Conservation (phyloP, 225 moss, liverwort and hornwort genomes). For the Polytrichum formosum region DNA sequence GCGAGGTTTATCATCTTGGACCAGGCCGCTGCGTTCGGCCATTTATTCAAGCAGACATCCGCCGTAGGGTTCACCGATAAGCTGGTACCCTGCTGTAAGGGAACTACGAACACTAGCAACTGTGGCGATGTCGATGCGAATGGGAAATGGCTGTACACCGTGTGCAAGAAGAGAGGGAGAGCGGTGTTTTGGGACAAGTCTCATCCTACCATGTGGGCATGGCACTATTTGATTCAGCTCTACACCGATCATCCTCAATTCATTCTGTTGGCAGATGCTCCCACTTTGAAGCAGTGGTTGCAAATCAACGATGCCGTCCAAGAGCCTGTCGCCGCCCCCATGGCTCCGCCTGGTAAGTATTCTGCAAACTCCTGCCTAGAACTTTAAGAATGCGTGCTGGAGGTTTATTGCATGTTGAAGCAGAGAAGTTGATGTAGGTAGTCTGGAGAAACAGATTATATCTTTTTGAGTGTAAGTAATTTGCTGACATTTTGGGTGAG, state of each 20-base stretch:
- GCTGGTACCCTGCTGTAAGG: background rate
- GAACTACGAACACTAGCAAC: background rate
- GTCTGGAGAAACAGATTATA: too few relatives aligned
- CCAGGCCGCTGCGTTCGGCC: background rate
- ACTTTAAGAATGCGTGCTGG: too few relatives aligned
- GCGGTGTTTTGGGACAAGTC: constrained; percentile 9
- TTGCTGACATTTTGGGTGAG: too few relatives aligned
- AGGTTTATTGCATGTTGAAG: too few relatives aligned
- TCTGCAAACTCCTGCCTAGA: background rate
- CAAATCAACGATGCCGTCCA: background rate
- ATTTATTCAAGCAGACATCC: background rate
- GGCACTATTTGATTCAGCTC: constrained; percentile 5
- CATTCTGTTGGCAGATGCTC: constrained; percentile 1
- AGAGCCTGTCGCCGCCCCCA: constrained; percentile 12
- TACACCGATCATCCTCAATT: background rate
- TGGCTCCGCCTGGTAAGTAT: constrained; percentile 2
- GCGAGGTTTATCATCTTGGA: constrained; percentile 6
- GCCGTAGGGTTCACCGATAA: background rate
- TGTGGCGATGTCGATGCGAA: constrained; percentile 1
- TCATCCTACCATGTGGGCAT: constrained; percentile 10
- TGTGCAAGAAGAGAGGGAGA: constrained; percentile 10
- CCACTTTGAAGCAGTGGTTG: constrained; percentile 5
- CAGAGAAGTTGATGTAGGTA: too few relatives aligned
- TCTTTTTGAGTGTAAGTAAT: too few relatives aligned
- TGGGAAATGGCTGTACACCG: constrained; percentile 5